Evolutionary conservation across 352 stramenopile genomes (phyloP).

Genomic region (Phytophthora tentaculata): DNA sequence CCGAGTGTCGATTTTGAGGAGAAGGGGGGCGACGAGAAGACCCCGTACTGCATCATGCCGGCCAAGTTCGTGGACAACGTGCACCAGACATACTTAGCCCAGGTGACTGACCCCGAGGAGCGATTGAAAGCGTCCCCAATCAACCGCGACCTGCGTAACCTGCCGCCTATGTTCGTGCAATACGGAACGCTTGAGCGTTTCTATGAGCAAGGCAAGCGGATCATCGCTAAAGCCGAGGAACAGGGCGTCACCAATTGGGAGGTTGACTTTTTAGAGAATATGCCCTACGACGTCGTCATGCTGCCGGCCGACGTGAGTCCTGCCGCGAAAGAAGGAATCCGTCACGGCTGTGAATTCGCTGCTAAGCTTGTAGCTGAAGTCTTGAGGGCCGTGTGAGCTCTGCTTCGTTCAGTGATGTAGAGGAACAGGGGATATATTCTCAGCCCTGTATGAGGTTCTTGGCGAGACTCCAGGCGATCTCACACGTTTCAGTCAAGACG

Average conservation of each 20-base stretch:
- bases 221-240: conserved; percentile 27
- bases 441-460: too few relatives aligned
- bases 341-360: conserved; percentile 27
- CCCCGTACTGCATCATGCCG: conserved; percentile 31
- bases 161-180: conserved; percentile 34
- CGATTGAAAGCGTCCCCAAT: conserved; percentile 26
- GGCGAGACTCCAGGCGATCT: background rate
- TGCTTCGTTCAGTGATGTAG: too few relatives aligned
- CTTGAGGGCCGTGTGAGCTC: conserved; percentile 3
- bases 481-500: conserved; percentile 2
- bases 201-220: conserved; percentile 27
- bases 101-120: conserved; percentile 23
- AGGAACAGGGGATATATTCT: too few relatives aligned
- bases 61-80: conserved; percentile 27
- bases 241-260: conserved; percentile 31
- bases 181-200: conserved; percentile 35
- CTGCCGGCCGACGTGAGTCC: conserved; percentile 28
- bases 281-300: conserved; percentile 34
- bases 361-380: conserved; percentile 22
- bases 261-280: conserved; percentile 31
- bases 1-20: conserved; percentile 33
- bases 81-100: conserved; percentile 30
- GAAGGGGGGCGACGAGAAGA: conserved; percentile 32
- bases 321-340: conserved; percentile 27
- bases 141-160: conserved; percentile 21